A percentile compares a stretch with the other conserved stretches of the same genome.
Conservation (phyloP, 148 eudicot genomes). For the Dysphania ambrosioides region DNA sequence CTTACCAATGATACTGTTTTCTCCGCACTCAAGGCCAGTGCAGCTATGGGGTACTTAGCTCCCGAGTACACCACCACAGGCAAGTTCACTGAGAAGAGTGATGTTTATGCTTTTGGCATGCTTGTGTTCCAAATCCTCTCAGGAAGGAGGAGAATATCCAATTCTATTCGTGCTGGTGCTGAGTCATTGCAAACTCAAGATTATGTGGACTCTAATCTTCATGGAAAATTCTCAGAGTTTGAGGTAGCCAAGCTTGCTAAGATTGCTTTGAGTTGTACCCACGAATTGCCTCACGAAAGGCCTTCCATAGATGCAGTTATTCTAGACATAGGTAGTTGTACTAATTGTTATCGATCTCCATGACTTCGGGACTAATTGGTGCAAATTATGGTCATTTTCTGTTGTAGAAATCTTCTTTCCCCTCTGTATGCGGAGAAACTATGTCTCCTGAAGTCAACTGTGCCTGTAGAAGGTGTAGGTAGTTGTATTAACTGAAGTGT, state of each 20-base stretch:
- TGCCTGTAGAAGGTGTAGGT: slow-evolving; percentile 25
- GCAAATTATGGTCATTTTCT: slow-evolving; percentile 3
- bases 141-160: slow-evolving; percentile 52
- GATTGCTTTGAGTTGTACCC: slow-evolving; percentile 62
- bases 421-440: slow-evolving; percentile 9
- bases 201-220: slow-evolving; percentile 59
- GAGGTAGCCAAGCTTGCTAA: slow-evolving; percentile 67
- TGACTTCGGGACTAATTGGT: slow-evolving; percentile 22
- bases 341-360: slow-evolving; percentile 30
- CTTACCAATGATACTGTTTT: slow-evolving; percentile 85
- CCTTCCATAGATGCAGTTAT: slow-evolving; percentile 63
- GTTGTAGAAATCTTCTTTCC: slow-evolving; percentile 16
- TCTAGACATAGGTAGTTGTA: slow-evolving; percentile 48
- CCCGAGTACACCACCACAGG: slow-evolving; percentile 90
- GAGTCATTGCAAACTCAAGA: slow-evolving; percentile 47
- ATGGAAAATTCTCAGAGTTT: slow-evolving; percentile 54
- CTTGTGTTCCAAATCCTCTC: slow-evolving; percentile 70
- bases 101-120: slow-evolving; percentile 84
- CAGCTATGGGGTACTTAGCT: slow-evolving; percentile 96
- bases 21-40: slow-evolving; percentile 81
- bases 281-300: slow-evolving; percentile 69
- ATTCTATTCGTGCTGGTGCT: slow-evolving; percentile 42
- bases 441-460: slow-evolving; percentile 13
- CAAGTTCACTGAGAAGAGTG: slow-evolving; percentile 80
- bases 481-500: slow-evolving; percentile 16